Evolutionary conservation across 805 yeast genomes (phyloP), one percentile per base, ranked within the genome.

Genomic region (Saturnispora hagleri): DNA sequence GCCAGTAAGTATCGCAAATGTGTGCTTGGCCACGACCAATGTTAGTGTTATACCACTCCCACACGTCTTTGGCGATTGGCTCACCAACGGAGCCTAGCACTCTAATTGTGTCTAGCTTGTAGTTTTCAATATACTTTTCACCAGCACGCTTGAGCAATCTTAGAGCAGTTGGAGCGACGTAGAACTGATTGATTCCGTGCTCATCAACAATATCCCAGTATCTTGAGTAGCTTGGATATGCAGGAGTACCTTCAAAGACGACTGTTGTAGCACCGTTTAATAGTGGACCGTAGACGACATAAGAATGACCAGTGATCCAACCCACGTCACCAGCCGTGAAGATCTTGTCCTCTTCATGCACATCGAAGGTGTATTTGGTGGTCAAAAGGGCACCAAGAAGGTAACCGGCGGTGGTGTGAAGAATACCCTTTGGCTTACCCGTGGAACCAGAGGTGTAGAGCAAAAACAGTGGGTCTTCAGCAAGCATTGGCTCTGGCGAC

Each of bases 281-380:
- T 64, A 86, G 73, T 38, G 95, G 95, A 52, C 95, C 95, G 65
- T 86, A 86, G 47, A 86, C 79, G 18, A 81, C 89, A 62, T 86
- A 86, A 10, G 93, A 77, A 70, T 86, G 95, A 53, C 95, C 95
- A 6, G 95, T 86, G 62, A 86, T 84, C 95, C 95, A 86, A 62
- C 95, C 95, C 50, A 86, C 84, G 70, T 86, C 95, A 65, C 93
- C 95, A 31, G 95, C 93, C 17, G 93, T 86, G 75, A 86, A 86
- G 52, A 86, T 73, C 13, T 80, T 73, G 64, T 86, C 95, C 53
- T 83, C 82, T 42, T 77, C 75, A 61, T 86, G 89, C 41, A 84
- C 74, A 67, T 86, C 95, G 67, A 86, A 86, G 44, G 80, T 77
- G 62, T 86, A 86, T 62, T 81, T 81, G 61, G 89, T 82, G 46